These are phyloP conservation scores for Plasmodium chabaudi DNA, from an alignment of 169 alveolate genomes.

Conservation along the genomic window DNA sequence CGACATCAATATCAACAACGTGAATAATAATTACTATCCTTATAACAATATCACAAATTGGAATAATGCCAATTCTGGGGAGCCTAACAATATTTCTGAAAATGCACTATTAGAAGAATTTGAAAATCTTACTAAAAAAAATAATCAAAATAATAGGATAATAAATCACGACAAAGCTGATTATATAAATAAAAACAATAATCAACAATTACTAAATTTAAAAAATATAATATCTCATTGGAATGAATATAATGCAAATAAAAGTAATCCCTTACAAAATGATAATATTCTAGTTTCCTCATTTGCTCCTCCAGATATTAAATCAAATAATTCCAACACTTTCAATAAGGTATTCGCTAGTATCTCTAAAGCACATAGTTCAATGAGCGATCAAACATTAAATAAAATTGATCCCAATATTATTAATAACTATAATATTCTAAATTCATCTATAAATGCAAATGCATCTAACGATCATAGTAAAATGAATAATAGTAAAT, in stretches of 20 bases:
- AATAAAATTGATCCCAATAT: constrained; percentile 2
- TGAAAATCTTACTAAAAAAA: constrained; percentile 25
- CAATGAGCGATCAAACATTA: constrained; percentile 9
- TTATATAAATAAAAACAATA: constrained; percentile 10
- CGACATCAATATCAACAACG: background rate
- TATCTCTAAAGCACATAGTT: background rate
- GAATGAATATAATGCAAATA: constrained; percentile 26
- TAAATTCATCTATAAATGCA: background rate
- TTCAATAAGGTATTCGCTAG: constrained; percentile 37
- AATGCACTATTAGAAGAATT: constrained; percentile 10
- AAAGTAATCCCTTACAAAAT: constrained; percentile 40
- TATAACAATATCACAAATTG: constrained; percentile 5
- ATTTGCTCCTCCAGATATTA: constrained; percentile 63
- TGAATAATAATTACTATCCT: background rate
- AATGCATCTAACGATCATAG: background rate
- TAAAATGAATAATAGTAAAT: constrained; percentile 34
- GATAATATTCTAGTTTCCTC: constrained; percentile 75
- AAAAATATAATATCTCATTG: constrained; percentile 45
- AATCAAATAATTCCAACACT: constrained; percentile 57
- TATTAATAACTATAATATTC: constrained; percentile 17
- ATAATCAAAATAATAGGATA: constrained; percentile 10
- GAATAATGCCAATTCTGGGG: constrained; percentile 4
- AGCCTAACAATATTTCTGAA: constrained; percentile 1
- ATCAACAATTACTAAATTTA: constrained; percentile 24
- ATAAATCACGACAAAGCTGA: constrained; percentile 42